A percentile compares a stretch with the other conserved stretches of the same genome.
Conservation (phyloP, 805 yeast genomes). For the Kodamaea kakaduensis region DNA sequence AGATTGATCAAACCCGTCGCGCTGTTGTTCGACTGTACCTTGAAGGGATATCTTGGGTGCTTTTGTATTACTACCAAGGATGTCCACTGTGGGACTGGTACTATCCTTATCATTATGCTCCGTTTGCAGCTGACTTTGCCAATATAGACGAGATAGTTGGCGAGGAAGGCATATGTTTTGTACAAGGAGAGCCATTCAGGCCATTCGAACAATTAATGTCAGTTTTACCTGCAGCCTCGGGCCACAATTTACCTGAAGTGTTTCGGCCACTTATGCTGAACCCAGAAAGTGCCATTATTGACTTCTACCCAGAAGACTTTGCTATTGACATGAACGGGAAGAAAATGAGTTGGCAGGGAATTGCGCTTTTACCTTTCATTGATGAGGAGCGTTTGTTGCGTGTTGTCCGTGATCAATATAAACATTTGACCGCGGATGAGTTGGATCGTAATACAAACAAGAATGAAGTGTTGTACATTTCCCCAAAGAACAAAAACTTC, state of each 20-base stretch:
- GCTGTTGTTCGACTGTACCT: slow-evolving; percentile 69
- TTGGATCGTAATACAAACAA: slow-evolving; percentile 63
- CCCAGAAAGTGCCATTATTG: slow-evolving; percentile 76
- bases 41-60: slow-evolving; percentile 97
- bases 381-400: slow-evolving; percentile 71
- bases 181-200: slow-evolving; percentile 70
- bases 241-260: slow-evolving; percentile 76
- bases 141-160: slow-evolving; percentile 46
- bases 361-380: slow-evolving; percentile 84
- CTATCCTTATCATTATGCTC: slow-evolving; percentile 96
- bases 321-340: slow-evolving; percentile 94
- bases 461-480: slow-evolving; percentile 64
- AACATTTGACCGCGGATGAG: slow-evolving; percentile 63
- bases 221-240: slow-evolving; percentile 91
- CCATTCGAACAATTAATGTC: slow-evolving; percentile 95
- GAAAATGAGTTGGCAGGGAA: slow-evolving; percentile 93
- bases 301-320: slow-evolving; percentile 86
- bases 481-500: slow-evolving; percentile 56
- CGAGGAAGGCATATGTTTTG: slow-evolving; percentile 50
- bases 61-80: slow-evolving; percentile 91
- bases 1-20: slow-evolving; percentile 49
- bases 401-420: slow-evolving; percentile 64
- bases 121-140: slow-evolving; percentile 86
- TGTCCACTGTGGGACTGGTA: slow-evolving; percentile 99
- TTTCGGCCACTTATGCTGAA: slow-evolving; percentile 80